A percentile compares a stretch with the other conserved stretches of the same genome.
Evolutionary conservation across 1,139 yeast species (phyloP).

Genomic region (Hemisphaericaspora subhashii): DNA sequence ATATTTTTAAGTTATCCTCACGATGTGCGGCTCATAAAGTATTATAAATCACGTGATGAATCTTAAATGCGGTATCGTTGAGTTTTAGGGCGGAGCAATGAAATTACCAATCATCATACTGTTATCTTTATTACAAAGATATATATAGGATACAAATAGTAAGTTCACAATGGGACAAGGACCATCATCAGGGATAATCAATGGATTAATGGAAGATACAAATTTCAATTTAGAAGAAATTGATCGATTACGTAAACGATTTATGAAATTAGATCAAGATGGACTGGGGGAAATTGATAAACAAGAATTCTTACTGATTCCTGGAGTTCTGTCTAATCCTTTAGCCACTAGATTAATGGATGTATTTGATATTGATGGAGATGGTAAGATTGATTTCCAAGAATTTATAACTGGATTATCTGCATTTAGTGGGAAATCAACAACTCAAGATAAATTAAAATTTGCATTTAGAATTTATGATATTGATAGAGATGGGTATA

Average conservation of each 20-base stretch:
- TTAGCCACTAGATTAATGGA: constrained; percentile 88
- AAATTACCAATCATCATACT: no score
- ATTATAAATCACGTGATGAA: no score
- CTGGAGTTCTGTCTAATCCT: constrained; percentile 90
- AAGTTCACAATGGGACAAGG: constrained; percentile 60
- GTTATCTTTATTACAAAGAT: neutral
- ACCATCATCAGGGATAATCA: constrained; percentile 64
- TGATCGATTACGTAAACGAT: constrained; percentile 85
- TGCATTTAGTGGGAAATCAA: constrained; percentile 87
- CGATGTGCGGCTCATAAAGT: no score
- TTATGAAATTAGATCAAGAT: constrained; percentile 93
- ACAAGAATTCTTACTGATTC: constrained; percentile 86
- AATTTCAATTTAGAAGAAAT: constrained; percentile 87
- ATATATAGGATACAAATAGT: neutral
- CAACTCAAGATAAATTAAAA: constrained; percentile 75
- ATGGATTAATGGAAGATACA: constrained; percentile 73
- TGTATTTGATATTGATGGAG: constrained; percentile 89
- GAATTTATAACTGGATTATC: constrained; percentile 91
- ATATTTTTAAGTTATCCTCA: no score
- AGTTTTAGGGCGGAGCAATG: no score
- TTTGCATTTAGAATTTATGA: constrained; percentile 95
- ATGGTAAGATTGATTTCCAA: constrained; percentile 92
- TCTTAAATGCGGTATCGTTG: no score
- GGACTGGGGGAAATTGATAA: constrained; percentile 91
- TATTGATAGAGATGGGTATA: constrained; percentile 91